Base-by-base conservation (phyloP, 2,329 filamentous ascomycete genomes). In the Aureobasidium sp. region DNA sequence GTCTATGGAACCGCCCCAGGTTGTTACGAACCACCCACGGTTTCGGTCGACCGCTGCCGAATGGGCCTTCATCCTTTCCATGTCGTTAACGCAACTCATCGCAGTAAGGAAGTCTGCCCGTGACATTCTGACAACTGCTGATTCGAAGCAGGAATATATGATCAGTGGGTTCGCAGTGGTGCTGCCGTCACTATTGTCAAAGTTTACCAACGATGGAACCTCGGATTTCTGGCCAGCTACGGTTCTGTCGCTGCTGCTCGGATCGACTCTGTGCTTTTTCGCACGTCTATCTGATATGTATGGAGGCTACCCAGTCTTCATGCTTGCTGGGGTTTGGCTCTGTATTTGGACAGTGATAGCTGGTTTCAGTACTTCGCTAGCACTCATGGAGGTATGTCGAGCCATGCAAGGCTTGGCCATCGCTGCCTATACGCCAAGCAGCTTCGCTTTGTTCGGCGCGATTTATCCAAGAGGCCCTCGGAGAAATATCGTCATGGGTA, bases 341-440 rank as follows among this genome's bases (percentile, higher is more conserved):
- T 64, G 66, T 6, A 64, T 72, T 29, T 74, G 71, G 71, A 68
- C 68, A 0, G 51, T 71, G 13, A 63, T 73, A 2, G 70, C 70
- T 13, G 71, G 69, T 21, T 72, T 73, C 59, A 63, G 65, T 17
- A 64, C 61, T 7, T 49, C 57, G 17, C 49, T 66, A 3, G 42
- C 67, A 3, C 47, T 71, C 21, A 64, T 73, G 2, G 67, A 73
- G 43, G 61, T 74, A 15, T 63, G 69, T 8, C 64, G 71, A 25
- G 71, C 71, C 3, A 71, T 73, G 69, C 71, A 74, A 62, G 71
- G 71, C 2, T 62, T 73, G 2, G 70, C 70, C 7, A 69, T 73
- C 42, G 71, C 71, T 7, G 70, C 71, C 0, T 73, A 70, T 46
- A 69, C 66, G 9, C 71, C 71, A 3, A 67, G 67, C 3, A 69